These are phyloP conservation scores for Aureobasidium uvarum DNA, from an alignment of 2,329 filamentous ascomycete genomes.

Conservation along the genomic window DNA sequence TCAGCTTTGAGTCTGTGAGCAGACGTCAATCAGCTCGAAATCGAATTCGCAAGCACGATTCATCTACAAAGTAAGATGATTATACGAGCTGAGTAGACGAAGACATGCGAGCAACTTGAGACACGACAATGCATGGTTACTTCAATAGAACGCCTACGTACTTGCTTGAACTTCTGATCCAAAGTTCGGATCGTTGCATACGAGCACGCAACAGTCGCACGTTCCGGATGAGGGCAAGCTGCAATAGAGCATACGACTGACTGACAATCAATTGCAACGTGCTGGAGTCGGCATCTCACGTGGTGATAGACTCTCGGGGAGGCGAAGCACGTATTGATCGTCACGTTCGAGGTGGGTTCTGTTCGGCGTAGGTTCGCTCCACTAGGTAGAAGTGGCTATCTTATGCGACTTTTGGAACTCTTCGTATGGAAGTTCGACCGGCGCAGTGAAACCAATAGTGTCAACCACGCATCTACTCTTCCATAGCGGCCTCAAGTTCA, in stretches of 20 bases:
- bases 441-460: neutral
- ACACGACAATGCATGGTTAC: neutral
- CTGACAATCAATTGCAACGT: neutral
- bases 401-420: neutral
- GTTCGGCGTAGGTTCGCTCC: conserved; percentile 8
- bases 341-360: conserved; percentile 5
- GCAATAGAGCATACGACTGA: neutral
- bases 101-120: neutral
- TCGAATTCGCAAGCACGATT: neutral
- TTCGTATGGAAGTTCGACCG: neutral
- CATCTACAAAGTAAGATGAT: neutral
- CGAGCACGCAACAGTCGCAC: conserved; percentile 24
- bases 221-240: neutral
- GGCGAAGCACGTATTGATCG: conserved; percentile 23
- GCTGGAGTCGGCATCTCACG: conserved; percentile 6
- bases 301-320: conserved; percentile 15
- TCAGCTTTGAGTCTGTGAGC: neutral
- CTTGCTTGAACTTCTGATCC: neutral
- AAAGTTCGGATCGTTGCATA: conserved; percentile 5
- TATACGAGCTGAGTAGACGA: neutral
- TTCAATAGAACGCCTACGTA: neutral
- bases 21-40: neutral
- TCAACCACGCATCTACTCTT: neutral
- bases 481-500: neutral
- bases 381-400: neutral